Base-by-base conservation (phyloP, 208 protist species). In the Leishmania tropica region DNA sequence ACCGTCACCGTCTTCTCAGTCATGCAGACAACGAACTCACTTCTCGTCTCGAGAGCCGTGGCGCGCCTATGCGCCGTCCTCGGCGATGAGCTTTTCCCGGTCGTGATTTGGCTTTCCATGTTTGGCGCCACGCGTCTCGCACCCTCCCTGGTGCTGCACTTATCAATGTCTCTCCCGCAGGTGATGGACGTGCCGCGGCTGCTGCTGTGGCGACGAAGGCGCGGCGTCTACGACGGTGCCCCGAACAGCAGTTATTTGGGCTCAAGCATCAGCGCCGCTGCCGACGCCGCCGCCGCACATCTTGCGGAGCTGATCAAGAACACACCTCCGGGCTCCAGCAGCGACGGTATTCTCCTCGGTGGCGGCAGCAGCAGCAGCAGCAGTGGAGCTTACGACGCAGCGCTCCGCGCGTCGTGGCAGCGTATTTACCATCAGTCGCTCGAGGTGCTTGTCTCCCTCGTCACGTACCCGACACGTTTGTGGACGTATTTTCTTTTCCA, bases 141-240 rank as follows among this genome's bases (percentile, higher is more conserved):
- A 48, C 82, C 82, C 10, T 74, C 77, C 13, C 45, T 81, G 40
- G 76, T 85, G 48, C 58, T 81, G 64, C 76, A 54, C 13, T 75
- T 85, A 62, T 81, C 82, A 35, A 85, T 85, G 71, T 42, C 82
- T 11, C 24, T 85, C 60, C 82, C 82, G 42, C 82, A 85, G 73
- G 58, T 62, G 15, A 85, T 85, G 82, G 82, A 85, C 42, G 48
- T 85, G 10, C 82, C 82, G 0, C 72, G 60, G 31, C 82, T 85
- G 77, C 76, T 85, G 82, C 82, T 47, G n/a, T 85, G 82, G 76
- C 77, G 78, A 3, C 76, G 77, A 51, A 47, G 40, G 62, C 64
- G 76, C 45, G 76, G 11, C 17, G 70, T 74, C 70, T 15, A 28
- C 37, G 47, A 67, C 56, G 48, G 53, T 58, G 37, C 56, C 35